A percentile compares a stretch with the other conserved stretches of the same genome.
Conservation (phyloP, 768 basidiomycete genomes). For the Pleurotus eryngii region DNA sequence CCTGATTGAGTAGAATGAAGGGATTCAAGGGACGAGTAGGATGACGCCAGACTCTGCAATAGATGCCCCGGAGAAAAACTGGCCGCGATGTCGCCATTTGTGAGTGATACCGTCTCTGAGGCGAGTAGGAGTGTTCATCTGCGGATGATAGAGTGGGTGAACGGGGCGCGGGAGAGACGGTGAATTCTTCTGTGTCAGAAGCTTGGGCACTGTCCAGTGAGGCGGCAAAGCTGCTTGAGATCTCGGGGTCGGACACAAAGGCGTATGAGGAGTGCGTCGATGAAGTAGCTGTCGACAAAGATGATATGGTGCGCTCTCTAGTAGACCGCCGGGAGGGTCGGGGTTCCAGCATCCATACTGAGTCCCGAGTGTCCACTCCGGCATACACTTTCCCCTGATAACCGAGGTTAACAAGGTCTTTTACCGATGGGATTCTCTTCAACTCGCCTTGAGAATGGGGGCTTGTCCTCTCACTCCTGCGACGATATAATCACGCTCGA, state of each 20-base stretch:
- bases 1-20: constrained; percentile 55
- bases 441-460: constrained; percentile 70
- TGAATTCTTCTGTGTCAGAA: constrained; percentile 69
- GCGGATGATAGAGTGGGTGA: constrained; percentile 54
- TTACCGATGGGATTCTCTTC: not conserved
- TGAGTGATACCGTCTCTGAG: constrained; percentile 20
- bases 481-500: constrained; percentile 68
- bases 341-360: constrained; percentile 82
- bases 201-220: constrained; percentile 72
- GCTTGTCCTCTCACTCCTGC: constrained; percentile 70
- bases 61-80: constrained; percentile 52
- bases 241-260: constrained; percentile 79
- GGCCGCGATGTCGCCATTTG: constrained; percentile 45
- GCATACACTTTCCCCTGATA: constrained; percentile 72
- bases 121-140: constrained; percentile 41
- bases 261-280: constrained; percentile 83
- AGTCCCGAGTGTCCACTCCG: constrained; percentile 59
- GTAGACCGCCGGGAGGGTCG: constrained; percentile 47
- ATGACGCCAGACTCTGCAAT: constrained; percentile 60
- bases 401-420: not conserved
- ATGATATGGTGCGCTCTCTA: constrained; percentile 73
- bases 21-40: constrained; percentile 76
- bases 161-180: constrained; percentile 55
- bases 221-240: constrained; percentile 81
- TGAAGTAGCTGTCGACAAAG: constrained; percentile 53